phyloP scores from a whole-genome alignment of 2,329 filamentous ascomycete species.

The Diaporthe citri region DNA sequence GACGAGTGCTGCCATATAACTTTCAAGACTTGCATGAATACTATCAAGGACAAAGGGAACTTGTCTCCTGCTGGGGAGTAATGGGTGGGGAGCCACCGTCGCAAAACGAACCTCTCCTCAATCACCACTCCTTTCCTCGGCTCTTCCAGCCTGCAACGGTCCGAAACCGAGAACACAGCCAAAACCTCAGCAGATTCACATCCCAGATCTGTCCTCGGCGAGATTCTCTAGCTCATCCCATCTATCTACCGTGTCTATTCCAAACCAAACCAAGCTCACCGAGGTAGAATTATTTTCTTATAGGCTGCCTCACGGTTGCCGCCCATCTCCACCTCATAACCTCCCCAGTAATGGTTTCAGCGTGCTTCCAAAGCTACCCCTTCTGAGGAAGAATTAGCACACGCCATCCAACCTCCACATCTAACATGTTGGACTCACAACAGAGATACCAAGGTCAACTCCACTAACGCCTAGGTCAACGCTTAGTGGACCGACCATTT shows the following conservation, averaged over 20 bases:
- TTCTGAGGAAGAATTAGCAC: neutral
- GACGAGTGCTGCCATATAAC: neutral
- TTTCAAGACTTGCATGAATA: neutral
- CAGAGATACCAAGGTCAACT: neutral
- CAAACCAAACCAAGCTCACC: neutral
- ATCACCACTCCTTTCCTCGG: neutral
- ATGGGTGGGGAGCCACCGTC: neutral
- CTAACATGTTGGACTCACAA: neutral
- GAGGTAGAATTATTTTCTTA: neutral
- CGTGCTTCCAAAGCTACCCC: neutral
- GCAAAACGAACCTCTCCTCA: neutral
- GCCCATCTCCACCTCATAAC: too few relatives aligned
- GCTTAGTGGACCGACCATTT: neutral
- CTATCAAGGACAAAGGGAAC: constrained; percentile 22
- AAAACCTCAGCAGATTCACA: neutral
- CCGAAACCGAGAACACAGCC: neutral
- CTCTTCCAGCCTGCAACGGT: neutral
- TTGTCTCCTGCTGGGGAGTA: constrained; percentile 11
- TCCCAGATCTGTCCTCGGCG: neutral
- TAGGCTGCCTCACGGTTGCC: neutral
- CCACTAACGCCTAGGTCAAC: neutral
- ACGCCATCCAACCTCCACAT: neutral
- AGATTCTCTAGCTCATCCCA: neutral
- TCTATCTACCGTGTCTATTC: neutral
- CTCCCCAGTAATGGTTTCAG: too few relatives aligned